Base-by-base conservation (phyloP, 2,329 filamentous ascomycete species). In the Chaetomiaceae sp. region DNA sequence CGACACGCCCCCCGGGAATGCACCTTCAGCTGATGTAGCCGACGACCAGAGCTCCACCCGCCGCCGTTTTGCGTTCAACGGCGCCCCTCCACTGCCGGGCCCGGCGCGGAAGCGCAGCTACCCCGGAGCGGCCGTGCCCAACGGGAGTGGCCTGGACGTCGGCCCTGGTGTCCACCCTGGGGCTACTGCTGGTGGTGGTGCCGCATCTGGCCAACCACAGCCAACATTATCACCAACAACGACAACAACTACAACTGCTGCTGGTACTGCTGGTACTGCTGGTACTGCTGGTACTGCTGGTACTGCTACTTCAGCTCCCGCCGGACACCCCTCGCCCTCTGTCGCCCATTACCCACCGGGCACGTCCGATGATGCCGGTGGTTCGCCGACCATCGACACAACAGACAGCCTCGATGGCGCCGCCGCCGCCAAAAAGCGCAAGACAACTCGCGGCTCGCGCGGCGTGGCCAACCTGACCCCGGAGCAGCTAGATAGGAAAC, bases 401-500 rank as follows among this genome's bases (percentile, higher is more conserved):
- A 34, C 52, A 20, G 16, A 16, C 13, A 48, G 46, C 20, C 21
- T 31, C 10, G 45, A 44, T 50, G 48, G 38, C 31, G 53, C 21
- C 17, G 44, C n/a, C 23, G 8, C 21, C 4, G 30, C 40, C 38
- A 79, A 76, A 66, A 77, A 70, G 62, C 73, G 73, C 57, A 76
- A 72, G 58, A 65, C 66, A 7, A 72, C 66, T 1, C 65, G 71
- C 5, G 70, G 73, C 5, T 72, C 71, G 21, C 67, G 76, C 41
- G 76, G 76, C 10, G 77, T 81, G 37, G 78, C 78, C 45, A 85
- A 86, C 60, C 75, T 85, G 64, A 88, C 85, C 1, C 81, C 85
- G 31, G 87, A 90, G 62, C 84, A 90, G 67, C 73, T 90, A 44
- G 80, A 82, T 51, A 87, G 88, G 66, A 81, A 81, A 63, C 71